Base-by-base conservation (phyloP, 495 filamentous ascomycete species). In the Penicillium chermesinum region DNA sequence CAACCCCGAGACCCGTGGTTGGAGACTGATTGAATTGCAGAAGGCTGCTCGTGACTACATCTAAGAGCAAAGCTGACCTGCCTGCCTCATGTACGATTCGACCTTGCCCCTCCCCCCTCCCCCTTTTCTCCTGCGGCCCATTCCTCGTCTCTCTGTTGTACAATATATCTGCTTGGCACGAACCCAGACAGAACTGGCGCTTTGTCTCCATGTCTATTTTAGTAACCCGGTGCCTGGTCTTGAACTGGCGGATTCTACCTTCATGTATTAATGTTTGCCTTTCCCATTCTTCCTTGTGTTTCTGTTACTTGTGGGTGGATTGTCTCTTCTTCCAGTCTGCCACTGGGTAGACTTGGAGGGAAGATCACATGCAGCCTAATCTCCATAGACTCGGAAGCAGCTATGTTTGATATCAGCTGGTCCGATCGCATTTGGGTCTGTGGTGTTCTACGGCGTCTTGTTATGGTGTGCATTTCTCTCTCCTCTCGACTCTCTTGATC, bases 41-140 rank as follows among this genome's bases (percentile, higher is more conserved):
- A 98, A 98, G 85, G 93, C 87, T 69, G 91, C 86, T 47, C 82
- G 94, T 64, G 93, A 98, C 72, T 98, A 93, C 61, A 88, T 89
- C 35, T 91, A 77, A 87, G 54, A 17, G 19, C 30, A 22, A 25
- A 45, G 32, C 19, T 30, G 34, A 18, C 37, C 32, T 47, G 18
- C 38, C 15, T 40, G 13, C 44, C 22, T 41, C 20, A 10, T 21
- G 35, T 22, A 36, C 25, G 32, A 41, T 20, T 32, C 41, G 41
- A 38, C 16, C 33, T 27, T 39, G 10, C 34, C 44, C 20, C 54
- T 47, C 35, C 48, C 25, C 38, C 17, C 25, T 25, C 42, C 38
- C 39, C 38, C 30, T 37, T 55, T 37, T 32, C 30, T 38, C 40
- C 49, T 49, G 38, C 37, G 47, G 34, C 22, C 42, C 41, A 49